Evolutionary conservation across 1,284 basidiomycete genomes (phyloP).

Genomic region (Microbotryum silenes-acaulis): DNA sequence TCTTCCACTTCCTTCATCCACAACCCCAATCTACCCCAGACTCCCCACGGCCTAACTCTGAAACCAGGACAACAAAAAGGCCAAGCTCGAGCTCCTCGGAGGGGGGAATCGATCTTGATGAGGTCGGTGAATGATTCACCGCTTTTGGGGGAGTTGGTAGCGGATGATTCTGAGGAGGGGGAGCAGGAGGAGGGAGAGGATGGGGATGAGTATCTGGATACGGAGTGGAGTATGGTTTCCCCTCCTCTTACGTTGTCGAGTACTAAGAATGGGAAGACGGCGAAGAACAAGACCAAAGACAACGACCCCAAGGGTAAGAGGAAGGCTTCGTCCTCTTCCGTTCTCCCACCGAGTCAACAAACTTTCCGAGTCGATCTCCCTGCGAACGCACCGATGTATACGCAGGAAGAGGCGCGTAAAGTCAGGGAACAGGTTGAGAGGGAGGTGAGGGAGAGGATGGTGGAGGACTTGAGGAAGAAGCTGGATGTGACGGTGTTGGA

Average conservation of each 20-base stretch:
- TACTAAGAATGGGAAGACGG: not conserved
- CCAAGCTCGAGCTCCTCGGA: not conserved
- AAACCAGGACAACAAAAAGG: not conserved
- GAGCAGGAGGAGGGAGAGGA: constrained; percentile 4
- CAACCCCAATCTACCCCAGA: constrained; percentile 7
- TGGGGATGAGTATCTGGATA: constrained; percentile 18
- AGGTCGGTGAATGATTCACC: constrained; percentile 17
- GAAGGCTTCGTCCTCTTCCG: not conserved
- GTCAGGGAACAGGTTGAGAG: constrained; percentile 3
- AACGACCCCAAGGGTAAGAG: not conserved
- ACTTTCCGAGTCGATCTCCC: constrained; percentile 6
- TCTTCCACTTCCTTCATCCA: not conserved
- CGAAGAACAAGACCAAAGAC: not conserved
- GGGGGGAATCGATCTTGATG: constrained; percentile 24
- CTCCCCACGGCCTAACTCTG: not conserved
- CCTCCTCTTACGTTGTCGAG: constrained; percentile 5
- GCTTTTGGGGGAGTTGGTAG: constrained; percentile 19
- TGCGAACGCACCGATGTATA: constrained; percentile 1
- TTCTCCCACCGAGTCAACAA: constrained; percentile 1
- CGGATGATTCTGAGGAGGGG: constrained; percentile 1
- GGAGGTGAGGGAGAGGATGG: constrained; percentile 4
- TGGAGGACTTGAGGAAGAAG: not conserved
- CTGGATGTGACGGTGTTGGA: not conserved
- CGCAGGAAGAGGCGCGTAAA: too few species aligned
- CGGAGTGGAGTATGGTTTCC: constrained; percentile 17